Evolutionary conservation across 148 eudicot species (phyloP).

Genomic region (Rhododendron molle): DNA sequence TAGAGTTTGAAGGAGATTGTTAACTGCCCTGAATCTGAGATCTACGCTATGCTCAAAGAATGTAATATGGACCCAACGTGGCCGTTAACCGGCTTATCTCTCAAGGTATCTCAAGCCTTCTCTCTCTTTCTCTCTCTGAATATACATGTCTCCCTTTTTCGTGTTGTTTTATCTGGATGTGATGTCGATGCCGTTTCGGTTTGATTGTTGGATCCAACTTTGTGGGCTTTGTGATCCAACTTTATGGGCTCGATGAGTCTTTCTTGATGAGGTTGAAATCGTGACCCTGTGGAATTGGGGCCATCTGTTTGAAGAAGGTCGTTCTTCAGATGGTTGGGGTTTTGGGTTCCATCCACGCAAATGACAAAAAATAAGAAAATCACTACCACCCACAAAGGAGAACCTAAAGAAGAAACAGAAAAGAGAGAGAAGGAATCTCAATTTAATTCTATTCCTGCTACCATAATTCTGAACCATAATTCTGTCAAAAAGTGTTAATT

Average conservation of each 20-base stretch:
- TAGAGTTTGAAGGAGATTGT: constrained; percentile 87
- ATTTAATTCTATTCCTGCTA: too few relatives aligned
- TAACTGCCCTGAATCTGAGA: constrained; percentile 72
- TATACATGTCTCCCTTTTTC: not conserved
- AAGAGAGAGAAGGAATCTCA: not conserved
- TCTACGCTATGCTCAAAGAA: constrained; percentile 83
- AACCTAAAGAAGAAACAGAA: not conserved
- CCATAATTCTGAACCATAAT: too few relatives aligned
- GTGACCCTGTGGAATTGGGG: not conserved
- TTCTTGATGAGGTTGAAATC: not conserved
- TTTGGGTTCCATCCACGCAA: too few relatives aligned
- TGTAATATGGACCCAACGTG: constrained; percentile 93
- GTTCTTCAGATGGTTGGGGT: not conserved
- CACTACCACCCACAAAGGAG: not conserved
- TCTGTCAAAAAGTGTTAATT: too few relatives aligned
- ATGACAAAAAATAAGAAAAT: not conserved
- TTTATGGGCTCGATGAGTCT: not conserved
- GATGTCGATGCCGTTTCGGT: not conserved
- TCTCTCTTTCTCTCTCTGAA: not conserved
- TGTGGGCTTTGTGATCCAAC: not conserved
- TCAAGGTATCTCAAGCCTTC: constrained; percentile 46
- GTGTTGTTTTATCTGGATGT: not conserved
- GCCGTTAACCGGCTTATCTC: constrained; percentile 77
- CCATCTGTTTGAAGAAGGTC: not conserved
- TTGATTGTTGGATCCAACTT: not conserved